phyloP scores from a whole-genome alignment of 2,329 filamentous ascomycete species.

The Sarocladium kiliense region DNA sequence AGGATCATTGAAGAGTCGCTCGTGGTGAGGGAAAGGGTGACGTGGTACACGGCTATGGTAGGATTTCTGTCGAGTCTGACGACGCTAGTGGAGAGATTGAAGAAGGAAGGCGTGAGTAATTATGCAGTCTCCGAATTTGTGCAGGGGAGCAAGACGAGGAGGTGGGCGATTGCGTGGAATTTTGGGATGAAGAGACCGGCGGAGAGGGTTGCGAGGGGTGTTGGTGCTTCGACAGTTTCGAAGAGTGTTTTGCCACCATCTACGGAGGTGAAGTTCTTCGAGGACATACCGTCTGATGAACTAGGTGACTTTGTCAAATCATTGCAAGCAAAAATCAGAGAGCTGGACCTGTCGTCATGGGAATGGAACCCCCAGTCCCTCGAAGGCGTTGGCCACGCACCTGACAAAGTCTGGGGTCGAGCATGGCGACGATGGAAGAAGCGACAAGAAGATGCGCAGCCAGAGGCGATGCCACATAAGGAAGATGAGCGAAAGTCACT shows the following conservation, averaged over 20 bases:
- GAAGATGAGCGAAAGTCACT: constrained; percentile 31
- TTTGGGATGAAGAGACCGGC: constrained; percentile 63
- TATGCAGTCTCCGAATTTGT: constrained; percentile 78
- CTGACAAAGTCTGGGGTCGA: constrained; percentile 74
- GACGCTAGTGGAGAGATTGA: constrained; percentile 54
- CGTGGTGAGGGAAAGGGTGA: constrained; percentile 51
- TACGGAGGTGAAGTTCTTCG: constrained; percentile 35
- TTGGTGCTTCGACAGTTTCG: constrained; percentile 29
- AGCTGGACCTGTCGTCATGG: constrained; percentile 59
- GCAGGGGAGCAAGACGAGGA: constrained; percentile 70
- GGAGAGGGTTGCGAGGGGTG: constrained; percentile 37
- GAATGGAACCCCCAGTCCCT: constrained; percentile 49
- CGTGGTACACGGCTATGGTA: constrained; percentile 91
- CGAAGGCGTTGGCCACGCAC: constrained; percentile 57
- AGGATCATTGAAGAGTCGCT: constrained; percentile 68
- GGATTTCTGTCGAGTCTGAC: constrained; percentile 71
- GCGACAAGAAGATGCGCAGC: constrained; percentile 41
- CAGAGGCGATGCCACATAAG: constrained; percentile 17
- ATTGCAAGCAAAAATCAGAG: constrained; percentile 41
- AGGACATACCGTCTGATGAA: constrained; percentile 39
- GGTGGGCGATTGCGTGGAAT: constrained; percentile 90
- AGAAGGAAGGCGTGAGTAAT: constrained; percentile 58
- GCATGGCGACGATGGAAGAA: constrained; percentile 60
- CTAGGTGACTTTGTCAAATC: constrained; percentile 28
- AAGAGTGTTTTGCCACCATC: constrained; percentile 39